Percentiles rank a stretch among this genome's conserved stretches.
These are phyloP conservation scores for Vaccinium macrocarpon DNA, from an alignment of 148 eudicot genomes.

Conservation along the genomic window DNA sequence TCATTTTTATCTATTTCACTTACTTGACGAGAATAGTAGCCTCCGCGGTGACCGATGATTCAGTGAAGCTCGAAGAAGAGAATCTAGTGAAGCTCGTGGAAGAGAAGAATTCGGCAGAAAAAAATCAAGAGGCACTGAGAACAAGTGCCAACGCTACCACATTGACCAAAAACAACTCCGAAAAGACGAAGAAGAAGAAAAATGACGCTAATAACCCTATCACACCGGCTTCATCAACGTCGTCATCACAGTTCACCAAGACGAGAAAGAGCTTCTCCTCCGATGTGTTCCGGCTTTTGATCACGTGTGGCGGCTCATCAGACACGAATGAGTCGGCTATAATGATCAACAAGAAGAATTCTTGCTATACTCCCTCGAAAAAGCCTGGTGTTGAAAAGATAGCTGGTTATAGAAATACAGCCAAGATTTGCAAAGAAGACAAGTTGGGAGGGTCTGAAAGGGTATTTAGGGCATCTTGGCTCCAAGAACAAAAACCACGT, in stretches of 20 bases:
- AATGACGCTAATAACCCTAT: background rate
- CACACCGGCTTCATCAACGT: background rate
- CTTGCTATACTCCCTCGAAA: background rate
- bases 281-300: slow-evolving; percentile 26
- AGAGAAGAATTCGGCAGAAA: background rate
- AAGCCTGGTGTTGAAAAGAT: background rate
- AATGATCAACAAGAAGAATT: slow-evolving; percentile 22
- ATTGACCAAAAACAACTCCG: slow-evolving; percentile 11
- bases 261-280: slow-evolving; percentile 31
- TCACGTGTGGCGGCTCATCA: slow-evolving; percentile 38
- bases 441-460: slow-evolving; percentile 43
- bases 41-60: slow-evolving; percentile 35
- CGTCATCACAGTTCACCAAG: slow-evolving; percentile 22
- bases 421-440: slow-evolving; percentile 28
- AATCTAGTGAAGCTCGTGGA: background rate
- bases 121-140: background rate
- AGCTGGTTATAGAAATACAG: background rate
- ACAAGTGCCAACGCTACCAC: background rate
- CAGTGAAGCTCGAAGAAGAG: slow-evolving; percentile 16
- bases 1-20: no score
- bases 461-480: slow-evolving; percentile 30
- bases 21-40: background rate
- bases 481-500: slow-evolving; percentile 15
- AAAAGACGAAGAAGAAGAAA: slow-evolving; percentile 19
- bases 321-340: slow-evolving; percentile 38